Percentiles rank a stretch among this genome's conserved stretches.
phyloP scores from a whole-genome alignment of 208 protist genomes.

The Balamuthia mandrillaris region DNA sequence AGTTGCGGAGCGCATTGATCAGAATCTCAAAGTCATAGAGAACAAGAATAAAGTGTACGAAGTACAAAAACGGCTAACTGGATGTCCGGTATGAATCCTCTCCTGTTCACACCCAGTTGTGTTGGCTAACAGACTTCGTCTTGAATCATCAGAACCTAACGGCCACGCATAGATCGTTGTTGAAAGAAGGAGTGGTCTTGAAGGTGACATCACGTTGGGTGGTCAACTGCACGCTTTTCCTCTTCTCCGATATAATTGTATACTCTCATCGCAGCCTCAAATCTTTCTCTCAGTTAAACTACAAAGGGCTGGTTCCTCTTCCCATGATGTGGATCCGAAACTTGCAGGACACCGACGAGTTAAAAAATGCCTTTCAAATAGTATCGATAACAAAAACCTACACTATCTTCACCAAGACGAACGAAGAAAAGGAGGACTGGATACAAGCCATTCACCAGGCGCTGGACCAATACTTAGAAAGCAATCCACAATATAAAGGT shows the following conservation, averaged over 20 bases:
- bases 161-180: neutral
- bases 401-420: neutral
- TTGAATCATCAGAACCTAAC: neutral
- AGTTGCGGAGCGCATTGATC: neutral
- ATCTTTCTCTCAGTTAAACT: slow-evolving; percentile 3
- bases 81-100: neutral
- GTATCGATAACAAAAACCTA: neutral
- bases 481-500: neutral
- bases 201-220: neutral
- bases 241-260: slow-evolving; percentile 18
- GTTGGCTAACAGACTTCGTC: neutral
- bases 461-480: neutral
- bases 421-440: neutral
- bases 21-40: slow-evolving; percentile 7
- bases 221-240: slow-evolving; percentile 21
- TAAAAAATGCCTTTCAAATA: slow-evolving; percentile 16
- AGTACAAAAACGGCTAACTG: neutral
- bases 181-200: slow-evolving; percentile 16
- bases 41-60: neutral
- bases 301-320: neutral
- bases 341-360: neutral
- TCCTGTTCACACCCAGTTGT: neutral
- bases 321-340: neutral
- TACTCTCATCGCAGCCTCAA: slow-evolving; percentile 10
- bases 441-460: slow-evolving; percentile 7